Base-by-base conservation (phyloP, 129 eudicot genomes). In the Arctium minus region DNA sequence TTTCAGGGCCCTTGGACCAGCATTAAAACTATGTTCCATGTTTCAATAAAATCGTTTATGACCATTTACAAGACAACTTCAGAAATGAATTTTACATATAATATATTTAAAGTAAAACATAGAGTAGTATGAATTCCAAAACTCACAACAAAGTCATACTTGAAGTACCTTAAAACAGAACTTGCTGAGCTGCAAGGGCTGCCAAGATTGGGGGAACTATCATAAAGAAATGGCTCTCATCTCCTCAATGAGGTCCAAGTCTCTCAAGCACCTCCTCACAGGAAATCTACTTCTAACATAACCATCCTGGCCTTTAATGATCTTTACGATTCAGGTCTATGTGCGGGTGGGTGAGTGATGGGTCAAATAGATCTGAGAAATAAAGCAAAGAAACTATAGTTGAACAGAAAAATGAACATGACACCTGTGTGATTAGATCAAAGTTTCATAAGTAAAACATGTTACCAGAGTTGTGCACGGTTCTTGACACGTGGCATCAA, bases 101-200 rank as follows among this genome's bases (percentile, higher is more conserved):
- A 65, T 27, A 65, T 27, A 27, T 65, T 65, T 65, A 65, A 65
- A 22, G 13, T 65, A 22, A 65, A 56, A 56, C 27, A 56, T 53
- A 17, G 67, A 56, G 17, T 56, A 17, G 75, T 35, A 32, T 1
- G 44, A 71, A 35, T 11, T 12, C 27, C 75, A 71, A 10, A 36
- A 71, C 46, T 33, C 22, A 17, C 42, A 71, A 71, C 6, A 71
- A 71, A 71, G 9, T 35, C 22, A 71, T 13, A 71, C 33, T 33
- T 71, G 67, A 71, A 32, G 44, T 71, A 71, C 22, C 1, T 18
- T 32, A 71, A 33, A 67, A 29, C 4, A 27, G 1, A 39, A 15
- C 82, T 79, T 79, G 30, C 82, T 29, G 48, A 39, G 75, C 17
- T 40, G 75, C 30, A 40, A 39, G 74, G 73, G 81, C 74, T 64